phyloP scores from a whole-genome alignment of 768 basidiomycete genomes.

The Suillus subaureus region DNA sequence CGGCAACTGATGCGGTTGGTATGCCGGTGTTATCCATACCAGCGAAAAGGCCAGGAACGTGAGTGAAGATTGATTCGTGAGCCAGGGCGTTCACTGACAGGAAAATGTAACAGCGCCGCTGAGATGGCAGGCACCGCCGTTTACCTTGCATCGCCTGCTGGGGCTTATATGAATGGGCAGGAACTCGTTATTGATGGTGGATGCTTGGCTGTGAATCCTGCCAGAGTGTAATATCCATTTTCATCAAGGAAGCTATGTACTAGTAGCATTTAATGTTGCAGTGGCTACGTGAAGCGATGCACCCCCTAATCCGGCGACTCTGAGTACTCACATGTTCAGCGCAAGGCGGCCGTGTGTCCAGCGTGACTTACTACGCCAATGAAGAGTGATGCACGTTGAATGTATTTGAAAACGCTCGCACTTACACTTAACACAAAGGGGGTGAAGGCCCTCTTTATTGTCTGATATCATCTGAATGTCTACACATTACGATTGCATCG shows the following conservation, averaged over 20 bases:
- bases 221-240: slow-evolving; percentile 35
- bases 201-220: slow-evolving; percentile 72
- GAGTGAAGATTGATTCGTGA: slow-evolving; percentile 31
- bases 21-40: slow-evolving; percentile 66
- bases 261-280: background rate
- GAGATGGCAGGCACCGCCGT: slow-evolving; percentile 82
- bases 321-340: background rate
- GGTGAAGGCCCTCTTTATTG: background rate
- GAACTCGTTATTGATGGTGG: slow-evolving; percentile 81
- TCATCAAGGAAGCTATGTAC: background rate
- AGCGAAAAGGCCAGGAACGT: slow-evolving; percentile 65
- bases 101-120: slow-evolving; percentile 46
- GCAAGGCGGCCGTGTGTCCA: background rate
- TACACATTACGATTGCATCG: slow-evolving; percentile 51
- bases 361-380: background rate
- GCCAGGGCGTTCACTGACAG: slow-evolving; percentile 9
- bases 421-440: background rate
- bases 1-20: slow-evolving; percentile 54
- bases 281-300: background rate
- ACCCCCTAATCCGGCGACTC: background rate
- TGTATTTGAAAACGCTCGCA: background rate
- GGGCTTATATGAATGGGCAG: slow-evolving; percentile 77
- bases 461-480: slow-evolving; percentile 16
- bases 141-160: slow-evolving; percentile 73
- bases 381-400: background rate